Conservation (phyloP, 2,329 filamentous ascomycete genomes). For the Pseudogymnoascus sp. region DNA sequence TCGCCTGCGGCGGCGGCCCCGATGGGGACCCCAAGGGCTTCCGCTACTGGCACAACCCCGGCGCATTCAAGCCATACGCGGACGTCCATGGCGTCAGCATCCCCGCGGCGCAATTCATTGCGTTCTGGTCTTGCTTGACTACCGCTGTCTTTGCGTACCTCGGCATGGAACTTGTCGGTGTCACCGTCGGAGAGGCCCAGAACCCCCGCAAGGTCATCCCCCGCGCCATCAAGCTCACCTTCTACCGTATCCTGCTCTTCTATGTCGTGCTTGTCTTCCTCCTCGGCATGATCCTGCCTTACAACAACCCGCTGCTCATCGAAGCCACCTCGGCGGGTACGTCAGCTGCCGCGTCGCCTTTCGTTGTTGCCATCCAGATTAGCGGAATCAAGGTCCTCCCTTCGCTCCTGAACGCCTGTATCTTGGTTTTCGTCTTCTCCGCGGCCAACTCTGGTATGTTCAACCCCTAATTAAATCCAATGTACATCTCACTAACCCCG, state of each 20-base stretch:
- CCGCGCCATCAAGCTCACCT: slow-evolving; percentile 54
- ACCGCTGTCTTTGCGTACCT: slow-evolving; percentile 56
- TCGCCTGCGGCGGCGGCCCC: slow-evolving; percentile 59
- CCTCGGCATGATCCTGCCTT: slow-evolving; percentile 56
- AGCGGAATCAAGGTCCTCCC: slow-evolving; percentile 57
- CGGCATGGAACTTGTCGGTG: slow-evolving; percentile 53
- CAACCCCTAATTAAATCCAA: background rate
- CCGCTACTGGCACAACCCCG: slow-evolving; percentile 41
- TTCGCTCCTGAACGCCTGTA: slow-evolving; percentile 60
- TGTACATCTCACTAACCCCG: background rate
- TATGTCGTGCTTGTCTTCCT: slow-evolving; percentile 56
- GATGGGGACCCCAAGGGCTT: slow-evolving; percentile 46
- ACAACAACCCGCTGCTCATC: slow-evolving; percentile 54
- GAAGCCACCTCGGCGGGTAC: slow-evolving; percentile 27
- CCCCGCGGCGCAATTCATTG: slow-evolving; percentile 48
- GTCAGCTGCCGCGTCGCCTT: slow-evolving; percentile 42
- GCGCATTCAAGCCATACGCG: slow-evolving; percentile 37
- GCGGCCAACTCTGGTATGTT: slow-evolving; percentile 45
- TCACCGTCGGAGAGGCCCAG: slow-evolving; percentile 58
- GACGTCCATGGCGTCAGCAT: slow-evolving; percentile 25
- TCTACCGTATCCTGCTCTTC: slow-evolving; percentile 56
- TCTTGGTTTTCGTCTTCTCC: slow-evolving; percentile 59
- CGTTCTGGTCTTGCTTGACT: slow-evolving; percentile 44
- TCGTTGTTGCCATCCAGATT: slow-evolving; percentile 53
- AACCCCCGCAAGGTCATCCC: slow-evolving; percentile 60